Evolutionary conservation across 176 grass and related monocot species (phyloP).

Genomic region (Dactylis glomerata): DNA sequence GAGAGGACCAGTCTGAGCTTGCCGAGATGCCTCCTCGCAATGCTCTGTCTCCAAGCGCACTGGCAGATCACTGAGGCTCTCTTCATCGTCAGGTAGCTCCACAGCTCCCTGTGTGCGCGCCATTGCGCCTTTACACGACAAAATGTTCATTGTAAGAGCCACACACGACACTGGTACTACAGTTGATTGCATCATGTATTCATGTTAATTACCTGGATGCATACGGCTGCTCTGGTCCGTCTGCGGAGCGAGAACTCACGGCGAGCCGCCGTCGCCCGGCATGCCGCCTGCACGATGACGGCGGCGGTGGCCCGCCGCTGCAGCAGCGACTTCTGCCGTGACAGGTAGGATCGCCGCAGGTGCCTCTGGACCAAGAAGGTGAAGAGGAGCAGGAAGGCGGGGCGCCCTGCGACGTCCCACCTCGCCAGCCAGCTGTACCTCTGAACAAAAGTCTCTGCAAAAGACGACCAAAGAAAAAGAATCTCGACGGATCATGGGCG

Average conservation of each 20-base stretch:
- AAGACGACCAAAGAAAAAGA: not conserved
- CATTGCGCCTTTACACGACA: constrained; percentile 45
- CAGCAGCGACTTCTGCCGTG: constrained; percentile 32
- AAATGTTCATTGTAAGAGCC: not conserved
- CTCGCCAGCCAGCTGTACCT: constrained; percentile 29
- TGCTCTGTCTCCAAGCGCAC: constrained; percentile 40
- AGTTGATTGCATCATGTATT: not conserved
- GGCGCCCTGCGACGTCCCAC: constrained; percentile 41
- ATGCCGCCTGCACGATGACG: constrained; percentile 43
- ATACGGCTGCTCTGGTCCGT: constrained; percentile 32
- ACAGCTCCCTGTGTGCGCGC: constrained; percentile 26
- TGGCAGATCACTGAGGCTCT: constrained; percentile 49
- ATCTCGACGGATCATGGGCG: constrained; percentile 2
- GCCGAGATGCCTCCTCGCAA: constrained; percentile 45
- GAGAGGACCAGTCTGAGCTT: constrained; percentile 45
- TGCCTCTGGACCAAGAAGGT: constrained; percentile 33
- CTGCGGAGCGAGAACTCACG: constrained; percentile 41
- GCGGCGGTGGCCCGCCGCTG: constrained; percentile 21
- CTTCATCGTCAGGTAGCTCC: constrained; percentile 36
- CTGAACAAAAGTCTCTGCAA: constrained; percentile 35
- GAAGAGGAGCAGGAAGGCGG: constrained; percentile 17
- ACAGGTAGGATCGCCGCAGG: constrained; percentile 29
- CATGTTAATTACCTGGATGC: constrained; percentile 48
- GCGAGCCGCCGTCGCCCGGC: constrained; percentile 34
- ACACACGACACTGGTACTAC: not conserved